phyloP scores from a whole-genome alignment of 2,329 filamentous ascomycete species.

The Paecilomyces sp. region DNA sequence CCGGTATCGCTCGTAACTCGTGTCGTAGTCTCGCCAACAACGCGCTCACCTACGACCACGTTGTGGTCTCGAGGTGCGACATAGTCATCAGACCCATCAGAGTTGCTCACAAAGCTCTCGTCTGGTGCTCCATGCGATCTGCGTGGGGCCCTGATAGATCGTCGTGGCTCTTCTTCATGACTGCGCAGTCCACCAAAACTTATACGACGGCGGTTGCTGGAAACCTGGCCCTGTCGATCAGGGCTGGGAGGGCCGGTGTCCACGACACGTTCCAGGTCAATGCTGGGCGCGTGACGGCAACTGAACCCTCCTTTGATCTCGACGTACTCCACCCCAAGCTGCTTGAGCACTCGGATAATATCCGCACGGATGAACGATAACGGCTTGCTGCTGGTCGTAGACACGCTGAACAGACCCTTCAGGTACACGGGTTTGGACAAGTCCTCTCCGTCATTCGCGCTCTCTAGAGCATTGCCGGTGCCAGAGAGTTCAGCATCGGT shows the following conservation, averaged over 20 bases:
- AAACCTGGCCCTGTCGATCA: conserved; percentile 37
- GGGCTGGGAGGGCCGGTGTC: conserved; percentile 57
- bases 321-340: conserved; percentile 81
- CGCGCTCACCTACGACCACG: conserved; percentile 46
- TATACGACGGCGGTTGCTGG: conserved; percentile 67
- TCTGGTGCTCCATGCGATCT: conserved; percentile 48
- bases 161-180: conserved; percentile 43
- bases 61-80: conserved; percentile 41
- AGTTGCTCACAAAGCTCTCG: conserved; percentile 71
- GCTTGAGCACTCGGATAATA: conserved; percentile 80
- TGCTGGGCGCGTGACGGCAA: conserved; percentile 82
- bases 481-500: conserved; percentile 70
- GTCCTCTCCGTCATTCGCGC: conserved; percentile 56
- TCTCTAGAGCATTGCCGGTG: conserved; percentile 45
- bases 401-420: conserved; percentile 95
- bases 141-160: conserved; percentile 56
- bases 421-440: conserved; percentile 84
- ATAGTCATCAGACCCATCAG: conserved; percentile 77
- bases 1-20: conserved; percentile 87
- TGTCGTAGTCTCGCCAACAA: conserved; percentile 81
- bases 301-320: conserved; percentile 93
- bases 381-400: conserved; percentile 89
- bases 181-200: conserved; percentile 69
- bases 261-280: conserved; percentile 69
- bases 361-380: conserved; percentile 78